A percentile compares a stretch with the other conserved stretches of the same genome.
Evolutionary conservation across 2,329 filamentous ascomycete species (phyloP).

Genomic region (Venturia oleaginea): DNA sequence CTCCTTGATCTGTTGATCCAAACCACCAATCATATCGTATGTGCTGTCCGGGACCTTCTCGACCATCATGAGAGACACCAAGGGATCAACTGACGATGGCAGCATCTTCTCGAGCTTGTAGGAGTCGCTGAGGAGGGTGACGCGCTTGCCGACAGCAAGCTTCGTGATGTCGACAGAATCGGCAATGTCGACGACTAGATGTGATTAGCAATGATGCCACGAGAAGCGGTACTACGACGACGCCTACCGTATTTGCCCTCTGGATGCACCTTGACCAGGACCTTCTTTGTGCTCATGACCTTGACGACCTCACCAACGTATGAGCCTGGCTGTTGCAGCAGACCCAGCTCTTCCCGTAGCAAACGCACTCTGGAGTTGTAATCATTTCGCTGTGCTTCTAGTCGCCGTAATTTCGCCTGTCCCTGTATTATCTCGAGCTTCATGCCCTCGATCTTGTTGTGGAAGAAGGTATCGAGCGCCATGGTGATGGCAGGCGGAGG

Average conservation of each 20-base stretch:
- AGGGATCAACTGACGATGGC: conserved; percentile 92
- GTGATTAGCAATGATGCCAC: background rate
- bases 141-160: conserved; percentile 93
- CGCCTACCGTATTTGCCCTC: conserved; percentile 96
- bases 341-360: conserved; percentile 86
- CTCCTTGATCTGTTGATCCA: conserved; percentile 99
- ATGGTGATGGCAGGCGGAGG: conserved; percentile 48
- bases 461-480: conserved; percentile 98
- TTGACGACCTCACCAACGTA: conserved; percentile 99
- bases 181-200: conserved; percentile 82
- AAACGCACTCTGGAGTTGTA: conserved; percentile 97
- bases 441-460: conserved; percentile 99
- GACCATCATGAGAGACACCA: conserved; percentile 99
- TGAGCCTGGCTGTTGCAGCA: conserved; percentile 93
- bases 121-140: conserved; percentile 90
- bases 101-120: conserved; percentile 99
- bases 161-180: conserved; percentile 92
- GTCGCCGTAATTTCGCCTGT: conserved; percentile 83
- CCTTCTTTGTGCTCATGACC: conserved; percentile 99
- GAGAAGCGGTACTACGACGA: background rate
- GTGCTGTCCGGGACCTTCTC: conserved; percentile 99
- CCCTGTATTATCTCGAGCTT: conserved; percentile 99
- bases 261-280: conserved; percentile 96
- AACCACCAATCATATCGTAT: conserved; percentile 99
- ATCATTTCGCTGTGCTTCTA: conserved; percentile 97